A percentile compares a stretch with the other conserved stretches of the same genome.
These are phyloP conservation scores for Amyloporia xantha DNA, from an alignment of 768 basidiomycete species.

Conservation along the genomic window DNA sequence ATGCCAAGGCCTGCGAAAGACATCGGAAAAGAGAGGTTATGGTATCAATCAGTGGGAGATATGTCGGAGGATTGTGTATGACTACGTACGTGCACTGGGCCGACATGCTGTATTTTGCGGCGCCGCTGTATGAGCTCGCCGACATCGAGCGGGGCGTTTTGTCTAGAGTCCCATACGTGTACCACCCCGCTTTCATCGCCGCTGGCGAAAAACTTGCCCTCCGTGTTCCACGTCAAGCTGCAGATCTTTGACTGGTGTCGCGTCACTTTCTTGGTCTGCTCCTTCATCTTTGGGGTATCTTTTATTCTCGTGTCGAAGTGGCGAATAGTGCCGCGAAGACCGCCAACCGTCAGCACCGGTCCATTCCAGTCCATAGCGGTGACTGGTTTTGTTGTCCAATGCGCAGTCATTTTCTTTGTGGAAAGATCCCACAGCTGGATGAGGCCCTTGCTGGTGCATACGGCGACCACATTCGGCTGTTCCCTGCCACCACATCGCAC, in stretches of 20 bases:
- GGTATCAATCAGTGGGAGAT: no score
- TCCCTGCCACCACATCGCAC: conserved; percentile 32
- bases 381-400: conserved; percentile 54
- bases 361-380: conserved; percentile 63
- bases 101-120: conserved; percentile 68
- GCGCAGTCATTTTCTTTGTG: conserved; percentile 45
- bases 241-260: conserved; percentile 66
- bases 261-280: conserved; percentile 58
- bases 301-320: conserved; percentile 65
- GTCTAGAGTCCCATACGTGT: conserved; percentile 69
- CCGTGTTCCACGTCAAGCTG: conserved; percentile 58
- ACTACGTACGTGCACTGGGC: conserved; percentile 44
- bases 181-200: conserved; percentile 73
- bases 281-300: conserved; percentile 38
- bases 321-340: conserved; percentile 61
- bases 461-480: conserved; percentile 41
- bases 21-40: no score
- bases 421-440: conserved; percentile 72
- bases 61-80: no score
- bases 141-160: conserved; percentile 41
- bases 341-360: conserved; percentile 58
- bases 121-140: conserved; percentile 49
- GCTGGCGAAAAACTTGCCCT: conserved; percentile 64
- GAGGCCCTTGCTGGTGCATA: conserved; percentile 54
- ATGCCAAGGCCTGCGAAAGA: conserved; percentile 54